These are phyloP conservation scores for Aspergillus fischeri DNA, from an alignment of 2,329 filamentous ascomycete genomes.

Conservation along the genomic window DNA sequence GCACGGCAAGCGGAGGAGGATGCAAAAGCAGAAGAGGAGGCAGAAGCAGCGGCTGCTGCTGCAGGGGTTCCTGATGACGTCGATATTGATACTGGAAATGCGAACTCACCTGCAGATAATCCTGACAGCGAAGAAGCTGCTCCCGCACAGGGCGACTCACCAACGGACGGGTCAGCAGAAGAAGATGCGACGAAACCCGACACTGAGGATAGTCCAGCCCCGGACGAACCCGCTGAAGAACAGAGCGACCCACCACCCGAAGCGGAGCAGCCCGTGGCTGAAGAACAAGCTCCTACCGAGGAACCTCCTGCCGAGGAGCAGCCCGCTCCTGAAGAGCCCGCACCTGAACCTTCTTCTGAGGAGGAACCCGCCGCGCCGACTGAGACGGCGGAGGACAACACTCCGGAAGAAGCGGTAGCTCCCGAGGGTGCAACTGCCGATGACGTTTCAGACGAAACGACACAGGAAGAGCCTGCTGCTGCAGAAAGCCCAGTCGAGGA, in stretches of 20 bases:
- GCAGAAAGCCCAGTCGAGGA: constrained; percentile 7
- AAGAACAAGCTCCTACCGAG: constrained; percentile 12
- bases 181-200: constrained; percentile 8
- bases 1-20: constrained; percentile 31
- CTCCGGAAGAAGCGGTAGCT: constrained; percentile 10
- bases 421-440: constrained; percentile 4
- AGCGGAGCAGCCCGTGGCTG: constrained; percentile 6
- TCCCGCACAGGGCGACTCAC: neutral
- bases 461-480: constrained; percentile 12
- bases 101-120: constrained; percentile 7
- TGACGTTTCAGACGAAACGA: constrained; percentile 8
- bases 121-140: neutral
- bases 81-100: constrained; percentile 1
- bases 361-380: constrained; percentile 10
- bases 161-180: constrained; percentile 5
- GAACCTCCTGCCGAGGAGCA: constrained; percentile 14
- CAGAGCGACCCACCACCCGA: constrained; percentile 9
- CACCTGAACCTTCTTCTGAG: constrained; percentile 11
- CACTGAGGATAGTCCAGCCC: constrained; percentile 3
- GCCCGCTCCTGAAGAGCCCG: constrained; percentile 12
- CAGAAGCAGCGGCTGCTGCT: constrained; percentile 9
- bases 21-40: constrained; percentile 24
- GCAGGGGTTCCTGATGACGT: constrained; percentile 8
- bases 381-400: constrained; percentile 5
- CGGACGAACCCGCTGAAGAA: constrained; percentile 8